Evolutionary conservation across 192 early-diverging fungal species (phyloP).

Genomic region (Coemansia sp.): DNA sequence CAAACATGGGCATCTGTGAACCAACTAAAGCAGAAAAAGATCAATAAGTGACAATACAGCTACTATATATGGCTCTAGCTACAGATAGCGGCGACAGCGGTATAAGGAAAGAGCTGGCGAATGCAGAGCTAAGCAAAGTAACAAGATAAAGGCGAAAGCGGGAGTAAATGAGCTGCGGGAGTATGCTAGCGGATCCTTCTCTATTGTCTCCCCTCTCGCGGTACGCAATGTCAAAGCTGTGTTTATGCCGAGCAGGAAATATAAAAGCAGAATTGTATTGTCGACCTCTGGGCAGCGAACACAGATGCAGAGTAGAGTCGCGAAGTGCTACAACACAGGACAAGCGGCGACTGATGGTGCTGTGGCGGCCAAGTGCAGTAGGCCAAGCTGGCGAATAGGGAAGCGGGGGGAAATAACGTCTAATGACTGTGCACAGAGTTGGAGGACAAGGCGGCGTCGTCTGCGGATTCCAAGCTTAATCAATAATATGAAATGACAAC

Average conservation of each 20-base stretch:
- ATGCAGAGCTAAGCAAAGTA: neutral
- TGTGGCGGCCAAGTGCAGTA: conserved; percentile 4
- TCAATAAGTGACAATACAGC: neutral
- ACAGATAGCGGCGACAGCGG: neutral
- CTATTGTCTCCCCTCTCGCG: neutral
- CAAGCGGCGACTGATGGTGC: neutral
- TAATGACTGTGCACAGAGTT: neutral
- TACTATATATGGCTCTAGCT: neutral
- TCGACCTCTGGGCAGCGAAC: neutral
- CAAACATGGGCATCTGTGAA: conserved; percentile 20
- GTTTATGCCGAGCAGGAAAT: conserved; percentile 1
- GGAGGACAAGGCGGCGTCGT: neutral
- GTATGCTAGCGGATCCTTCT: neutral
- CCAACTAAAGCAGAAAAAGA: neutral
- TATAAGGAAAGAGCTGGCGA: neutral
- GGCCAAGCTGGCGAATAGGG: neutral
- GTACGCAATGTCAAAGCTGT: neutral
- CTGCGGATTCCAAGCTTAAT: neutral
- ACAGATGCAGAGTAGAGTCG: neutral
- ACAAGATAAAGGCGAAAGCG: neutral
- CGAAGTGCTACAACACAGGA: neutral
- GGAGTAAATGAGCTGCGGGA: neutral
- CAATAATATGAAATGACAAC: neutral
- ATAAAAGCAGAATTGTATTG: neutral
- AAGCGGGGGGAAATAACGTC: neutral